Evolutionary conservation across 2,329 filamentous ascomycete species (phyloP).

Genomic region (Cladobotryum mycophilum): DNA sequence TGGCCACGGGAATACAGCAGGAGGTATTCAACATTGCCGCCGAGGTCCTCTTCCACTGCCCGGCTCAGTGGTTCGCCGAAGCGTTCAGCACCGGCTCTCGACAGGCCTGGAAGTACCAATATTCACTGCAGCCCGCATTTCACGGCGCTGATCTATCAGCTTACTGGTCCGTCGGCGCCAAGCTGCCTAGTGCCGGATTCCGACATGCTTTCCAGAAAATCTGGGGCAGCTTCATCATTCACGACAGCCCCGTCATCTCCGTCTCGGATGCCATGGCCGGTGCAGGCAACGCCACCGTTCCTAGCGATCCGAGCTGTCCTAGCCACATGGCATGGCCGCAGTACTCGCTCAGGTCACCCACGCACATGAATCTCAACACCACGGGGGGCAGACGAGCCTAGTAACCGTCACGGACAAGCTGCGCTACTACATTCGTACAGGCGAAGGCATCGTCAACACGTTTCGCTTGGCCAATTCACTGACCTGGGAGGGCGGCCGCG

Average conservation of each 20-base stretch:
- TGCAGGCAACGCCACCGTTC: constrained; percentile 21
- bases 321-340: constrained; percentile 27
- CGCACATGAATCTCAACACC: constrained; percentile 41
- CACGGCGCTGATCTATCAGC: constrained; percentile 34
- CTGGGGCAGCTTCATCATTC: constrained; percentile 41
- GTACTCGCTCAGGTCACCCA: constrained; percentile 25
- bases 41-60: constrained; percentile 50
- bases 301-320: constrained; percentile 19
- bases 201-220: constrained; percentile 34
- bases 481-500: constrained; percentile 42
- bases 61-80: constrained; percentile 49
- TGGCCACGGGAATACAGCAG: constrained; percentile 49
- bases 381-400: constrained; percentile 31
- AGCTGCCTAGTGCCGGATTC: constrained; percentile 22
- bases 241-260: constrained; percentile 34
- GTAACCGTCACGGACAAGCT: constrained; percentile 21
- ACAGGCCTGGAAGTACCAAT: constrained; percentile 43
- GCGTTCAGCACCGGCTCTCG: constrained; percentile 32
- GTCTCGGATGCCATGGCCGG: constrained; percentile 18
- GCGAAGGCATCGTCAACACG: constrained; percentile 26
- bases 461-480: constrained; percentile 37
- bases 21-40: constrained; percentile 46
- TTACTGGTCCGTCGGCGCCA: constrained; percentile 26
- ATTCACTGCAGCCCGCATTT: constrained; percentile 34
- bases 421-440: constrained; percentile 17